Percentiles rank a stretch among this genome's conserved stretches.
Conservation (phyloP, 768 basidiomycete species). For the Pleurotus sapidus region DNA sequence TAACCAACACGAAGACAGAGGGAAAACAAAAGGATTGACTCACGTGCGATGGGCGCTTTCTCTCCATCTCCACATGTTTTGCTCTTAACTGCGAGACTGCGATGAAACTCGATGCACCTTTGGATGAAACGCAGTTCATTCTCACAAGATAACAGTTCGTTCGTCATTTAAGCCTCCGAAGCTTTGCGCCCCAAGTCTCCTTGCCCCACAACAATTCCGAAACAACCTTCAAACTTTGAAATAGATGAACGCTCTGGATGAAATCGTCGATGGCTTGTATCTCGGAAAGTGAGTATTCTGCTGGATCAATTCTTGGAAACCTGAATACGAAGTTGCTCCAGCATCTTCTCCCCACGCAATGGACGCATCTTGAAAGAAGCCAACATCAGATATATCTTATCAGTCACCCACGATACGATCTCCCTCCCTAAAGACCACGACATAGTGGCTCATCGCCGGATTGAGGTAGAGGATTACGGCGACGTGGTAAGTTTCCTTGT, state of each 20-base stretch:
- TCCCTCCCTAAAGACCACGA: conserved; percentile 61
- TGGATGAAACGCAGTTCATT: too few species aligned
- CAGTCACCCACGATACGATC: conserved; percentile 70
- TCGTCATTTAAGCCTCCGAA: too few species aligned
- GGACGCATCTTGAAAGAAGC: conserved; percentile 69
- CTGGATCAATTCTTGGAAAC: conserved; percentile 3
- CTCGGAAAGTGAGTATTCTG: conserved; percentile 65
- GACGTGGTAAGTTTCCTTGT: conserved; percentile 29
- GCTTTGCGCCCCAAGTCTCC: too few species aligned
- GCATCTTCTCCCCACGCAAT: conserved; percentile 68
- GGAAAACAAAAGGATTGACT: too few species aligned
- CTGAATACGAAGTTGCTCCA: conserved; percentile 24
- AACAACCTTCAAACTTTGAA: background rate
- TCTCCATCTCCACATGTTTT: too few species aligned
- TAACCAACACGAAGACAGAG: too few species aligned
- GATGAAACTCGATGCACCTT: too few species aligned
- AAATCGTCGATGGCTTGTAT: conserved; percentile 60
- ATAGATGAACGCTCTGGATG: background rate
- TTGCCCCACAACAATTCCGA: too few species aligned
- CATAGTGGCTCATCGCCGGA: conserved; percentile 67
- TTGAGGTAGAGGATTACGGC: conserved; percentile 67
- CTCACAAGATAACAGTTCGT: too few species aligned
- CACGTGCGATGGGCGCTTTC: too few species aligned
- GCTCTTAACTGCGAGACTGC: too few species aligned
- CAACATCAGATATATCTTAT: conserved; percentile 75